phyloP scores from a whole-genome alignment of 257 asterid species.

The Fraxinus quadrangulata region DNA sequence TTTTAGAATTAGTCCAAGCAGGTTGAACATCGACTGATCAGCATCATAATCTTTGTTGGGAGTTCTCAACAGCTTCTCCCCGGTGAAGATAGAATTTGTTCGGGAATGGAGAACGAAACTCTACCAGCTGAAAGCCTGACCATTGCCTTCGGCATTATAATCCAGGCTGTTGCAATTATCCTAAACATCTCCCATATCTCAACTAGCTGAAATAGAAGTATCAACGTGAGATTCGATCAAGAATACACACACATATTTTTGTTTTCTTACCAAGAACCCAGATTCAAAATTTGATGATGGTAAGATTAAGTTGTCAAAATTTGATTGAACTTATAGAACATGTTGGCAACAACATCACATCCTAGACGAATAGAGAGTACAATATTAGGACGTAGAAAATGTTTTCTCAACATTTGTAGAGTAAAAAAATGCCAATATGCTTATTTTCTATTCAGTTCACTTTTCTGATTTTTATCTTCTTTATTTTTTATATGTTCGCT shows the following conservation, averaged over 20 bases:
- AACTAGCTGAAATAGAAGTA: constrained; percentile 68
- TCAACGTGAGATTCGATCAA: constrained; percentile 16
- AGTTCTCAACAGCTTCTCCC: constrained; percentile 92
- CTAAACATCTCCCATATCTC: constrained; percentile 99
- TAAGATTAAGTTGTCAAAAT: not conserved
- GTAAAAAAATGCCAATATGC: not conserved
- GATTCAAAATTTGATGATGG: not conserved
- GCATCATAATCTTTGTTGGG: constrained; percentile 92
- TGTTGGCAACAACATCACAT: not conserved
- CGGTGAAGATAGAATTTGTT: constrained; percentile 98
- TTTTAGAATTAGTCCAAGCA: constrained; percentile 93
- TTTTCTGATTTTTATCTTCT: not conserved
- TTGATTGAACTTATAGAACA: not conserved
- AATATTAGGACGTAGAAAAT: not conserved
- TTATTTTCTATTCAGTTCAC: not conserved
- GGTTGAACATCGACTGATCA: constrained; percentile 80
- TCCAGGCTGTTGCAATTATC: constrained; percentile 96
- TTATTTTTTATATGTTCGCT: too few species aligned
- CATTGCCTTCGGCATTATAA: constrained; percentile 94
- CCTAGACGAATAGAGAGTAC: not conserved
- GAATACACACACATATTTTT: not conserved
- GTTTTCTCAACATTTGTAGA: not conserved
- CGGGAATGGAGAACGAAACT: constrained; percentile 85
- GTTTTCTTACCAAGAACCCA: not conserved
- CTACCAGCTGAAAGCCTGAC: constrained; percentile 99